Conservation (phyloP, 129 eudicot genomes). For the Artemisia annua region DNA sequence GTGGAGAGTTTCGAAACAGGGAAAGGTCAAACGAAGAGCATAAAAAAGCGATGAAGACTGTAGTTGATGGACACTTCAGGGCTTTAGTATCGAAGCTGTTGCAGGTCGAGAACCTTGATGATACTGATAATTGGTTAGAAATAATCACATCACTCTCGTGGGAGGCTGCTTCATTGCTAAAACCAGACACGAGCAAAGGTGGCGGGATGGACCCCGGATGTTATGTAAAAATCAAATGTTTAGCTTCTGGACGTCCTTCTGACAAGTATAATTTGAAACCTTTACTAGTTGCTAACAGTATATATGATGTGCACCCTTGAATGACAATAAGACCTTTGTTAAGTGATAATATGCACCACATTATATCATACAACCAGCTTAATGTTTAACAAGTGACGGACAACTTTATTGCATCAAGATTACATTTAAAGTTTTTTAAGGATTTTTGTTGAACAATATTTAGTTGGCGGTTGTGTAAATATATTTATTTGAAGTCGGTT, state of each 20-base stretch:
- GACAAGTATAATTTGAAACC: slow-evolving; percentile 57
- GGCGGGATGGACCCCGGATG: slow-evolving; percentile 99
- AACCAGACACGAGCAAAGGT: slow-evolving; percentile 95
- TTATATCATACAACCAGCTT: not conserved
- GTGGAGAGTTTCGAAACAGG: slow-evolving; percentile 72
- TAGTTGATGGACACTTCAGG: slow-evolving; percentile 95
- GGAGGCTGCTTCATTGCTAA: slow-evolving; percentile 95
- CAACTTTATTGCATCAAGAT: not conserved
- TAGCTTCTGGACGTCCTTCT: slow-evolving; percentile 82
- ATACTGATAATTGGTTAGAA: slow-evolving; percentile 80
- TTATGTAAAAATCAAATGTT: slow-evolving; percentile 92
- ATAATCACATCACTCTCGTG: slow-evolving; percentile 86
- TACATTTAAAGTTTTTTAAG: not conserved
- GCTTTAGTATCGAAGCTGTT: slow-evolving; percentile 90
- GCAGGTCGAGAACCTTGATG: slow-evolving; percentile 87
- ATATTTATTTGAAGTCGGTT: not conserved
- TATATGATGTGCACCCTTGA: not conserved
- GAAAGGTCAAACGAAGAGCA: slow-evolving; percentile 91
- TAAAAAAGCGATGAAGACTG: slow-evolving; percentile 83
- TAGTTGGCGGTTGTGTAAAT: not conserved
- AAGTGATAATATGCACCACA: not conserved
- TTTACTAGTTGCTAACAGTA: not conserved
- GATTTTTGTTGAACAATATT: not conserved
- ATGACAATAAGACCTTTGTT: not conserved
- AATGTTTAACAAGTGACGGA: not conserved